These are phyloP conservation scores for Parathielavia appendiculata DNA, from an alignment of 495 filamentous ascomycete genomes.

Conservation along the genomic window DNA sequence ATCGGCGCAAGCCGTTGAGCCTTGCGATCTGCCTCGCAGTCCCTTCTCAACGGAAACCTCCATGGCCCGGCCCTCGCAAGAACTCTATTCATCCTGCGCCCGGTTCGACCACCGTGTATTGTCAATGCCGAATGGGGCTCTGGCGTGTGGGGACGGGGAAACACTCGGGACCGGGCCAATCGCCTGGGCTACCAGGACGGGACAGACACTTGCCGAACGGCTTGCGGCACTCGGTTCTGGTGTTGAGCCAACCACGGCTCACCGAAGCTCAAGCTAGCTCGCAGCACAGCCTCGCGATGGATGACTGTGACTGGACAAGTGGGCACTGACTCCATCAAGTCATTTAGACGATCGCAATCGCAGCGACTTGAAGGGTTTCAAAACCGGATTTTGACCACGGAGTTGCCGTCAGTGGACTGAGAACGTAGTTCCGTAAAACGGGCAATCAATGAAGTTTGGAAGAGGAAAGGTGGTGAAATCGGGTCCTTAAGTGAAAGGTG, in stretches of 20 bases:
- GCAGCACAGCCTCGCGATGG: conserved; percentile 18
- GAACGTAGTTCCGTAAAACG: neutral
- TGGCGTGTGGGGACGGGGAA: conserved; percentile 7
- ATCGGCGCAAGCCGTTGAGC: conserved; percentile 1
- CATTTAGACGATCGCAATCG: neutral
- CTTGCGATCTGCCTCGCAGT: conserved; percentile 16
- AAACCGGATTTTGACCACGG: conserved; percentile 1
- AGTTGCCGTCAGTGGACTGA: conserved; percentile 2
- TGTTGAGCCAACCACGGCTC: conserved; percentile 11
- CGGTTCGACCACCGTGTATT: neutral
- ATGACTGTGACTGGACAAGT: conserved; percentile 10
- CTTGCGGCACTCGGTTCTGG: conserved; percentile 4
- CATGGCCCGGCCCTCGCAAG: neutral
- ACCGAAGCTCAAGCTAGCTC: neutral
- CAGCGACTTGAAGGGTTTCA: conserved; percentile 4
- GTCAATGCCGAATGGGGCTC: conserved; percentile 4
- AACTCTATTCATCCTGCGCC: conserved; percentile 12
- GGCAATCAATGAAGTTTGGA: neutral
- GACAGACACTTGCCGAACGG: conserved; percentile 3
- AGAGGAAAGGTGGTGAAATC: neutral
- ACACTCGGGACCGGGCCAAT: conserved; percentile 26
- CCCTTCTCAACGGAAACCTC: neutral
- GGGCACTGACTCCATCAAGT: neutral
- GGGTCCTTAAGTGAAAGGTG: neutral
- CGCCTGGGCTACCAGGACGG: conserved; percentile 17